Conservation (phyloP, 352 stramenopile genomes). For the Thalassiosira sp. region DNA sequence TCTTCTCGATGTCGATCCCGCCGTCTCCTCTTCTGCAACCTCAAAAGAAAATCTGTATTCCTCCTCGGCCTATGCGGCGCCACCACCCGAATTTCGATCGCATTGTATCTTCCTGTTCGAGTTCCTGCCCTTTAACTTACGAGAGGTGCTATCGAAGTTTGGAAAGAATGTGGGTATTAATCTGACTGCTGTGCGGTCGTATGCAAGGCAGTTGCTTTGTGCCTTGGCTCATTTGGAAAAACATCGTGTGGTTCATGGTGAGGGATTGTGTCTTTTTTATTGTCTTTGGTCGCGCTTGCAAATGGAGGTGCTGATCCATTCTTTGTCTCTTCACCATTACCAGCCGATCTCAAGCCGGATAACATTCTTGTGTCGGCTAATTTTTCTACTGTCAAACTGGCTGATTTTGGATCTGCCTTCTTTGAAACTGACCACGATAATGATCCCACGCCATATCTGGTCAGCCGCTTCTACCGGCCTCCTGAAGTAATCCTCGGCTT, state of each 20-base stretch:
- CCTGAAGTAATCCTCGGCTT: slow-evolving; percentile 89
- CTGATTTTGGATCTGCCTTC: slow-evolving; percentile 97
- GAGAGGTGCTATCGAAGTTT: slow-evolving; percentile 88
- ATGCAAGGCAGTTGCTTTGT: slow-evolving; percentile 86
- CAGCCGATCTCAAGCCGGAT: slow-evolving; percentile 96
- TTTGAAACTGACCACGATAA: slow-evolving; percentile 89
- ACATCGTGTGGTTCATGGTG: slow-evolving; percentile 88
- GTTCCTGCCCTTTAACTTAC: slow-evolving; percentile 97
- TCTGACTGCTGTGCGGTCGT: slow-evolving; percentile 84
- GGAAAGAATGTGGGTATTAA: slow-evolving; percentile 87
- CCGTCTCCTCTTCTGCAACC: not conserved
- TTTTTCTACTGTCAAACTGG: slow-evolving; percentile 93
- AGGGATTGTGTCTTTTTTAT: slow-evolving; percentile 11
- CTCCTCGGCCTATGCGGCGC: slow-evolving; percentile 21
- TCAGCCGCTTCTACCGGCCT: slow-evolving; percentile 98
- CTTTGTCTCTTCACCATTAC: not conserved
- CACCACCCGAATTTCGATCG: slow-evolving; percentile 44
- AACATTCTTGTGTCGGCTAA: slow-evolving; percentile 97
- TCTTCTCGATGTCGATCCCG: slow-evolving; percentile 42
- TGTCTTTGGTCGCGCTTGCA: not conserved
- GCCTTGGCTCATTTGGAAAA: slow-evolving; percentile 79
- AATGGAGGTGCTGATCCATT: not conserved
- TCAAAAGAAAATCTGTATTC: not conserved
- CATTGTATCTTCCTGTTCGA: slow-evolving; percentile 97
- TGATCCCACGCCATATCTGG: slow-evolving; percentile 96